Base-by-base conservation (phyloP, 2,329 filamentous ascomycete species). In the Penicillium sp. region DNA sequence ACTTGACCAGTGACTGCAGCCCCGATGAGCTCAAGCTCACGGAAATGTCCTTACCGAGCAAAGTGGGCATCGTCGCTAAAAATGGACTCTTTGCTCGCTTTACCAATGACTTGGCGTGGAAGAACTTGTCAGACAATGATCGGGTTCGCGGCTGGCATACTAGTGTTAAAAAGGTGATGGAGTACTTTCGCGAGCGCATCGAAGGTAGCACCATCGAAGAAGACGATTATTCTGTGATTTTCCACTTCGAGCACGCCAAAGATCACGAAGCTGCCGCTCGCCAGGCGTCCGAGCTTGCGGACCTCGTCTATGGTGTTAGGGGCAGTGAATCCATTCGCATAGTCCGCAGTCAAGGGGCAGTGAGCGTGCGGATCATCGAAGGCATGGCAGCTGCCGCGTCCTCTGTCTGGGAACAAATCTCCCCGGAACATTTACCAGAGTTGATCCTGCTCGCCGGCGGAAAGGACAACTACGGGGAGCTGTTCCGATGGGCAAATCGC, bases 401-500 rank as follows among this genome's bases (percentile, higher is more conserved):
- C 53, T 79, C 81, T 56, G 83, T 95, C 39, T 82, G 87, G 59
- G 76, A 82, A 36, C 73, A 75, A 42, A 66, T 82, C 39, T 83
- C 85, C 3, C 18, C 36, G 5, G n/a, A 39, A 59, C 76, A 79
- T 28, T 73, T 73, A 38, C 78, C 88, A 1, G 88, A 95, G 63
- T 96, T 95, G 66, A 69, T 97, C 46, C 84, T 95, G 73, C 86
- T 95, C 6, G 82, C 89, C 25, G 90, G 91, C 34, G 88, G 95
- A 61, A 88, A 90, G 27, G 82, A 90, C 26, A 89, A 93, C 59
- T 89, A 95, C 56, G 90, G 96, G 64, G 84, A 86, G 62, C 83
- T 95, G 34, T 96, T 95, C 72, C 84, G 83, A 53, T 97, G 90
- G 91, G 91, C 90, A n/a, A 95, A 95, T 70, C 73, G 79, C 26